Evolutionary conservation across 192 early-diverging fungal genomes (phyloP), one percentile per base, ranked within the genome.

Genomic region (Coemansia aciculifera): DNA sequence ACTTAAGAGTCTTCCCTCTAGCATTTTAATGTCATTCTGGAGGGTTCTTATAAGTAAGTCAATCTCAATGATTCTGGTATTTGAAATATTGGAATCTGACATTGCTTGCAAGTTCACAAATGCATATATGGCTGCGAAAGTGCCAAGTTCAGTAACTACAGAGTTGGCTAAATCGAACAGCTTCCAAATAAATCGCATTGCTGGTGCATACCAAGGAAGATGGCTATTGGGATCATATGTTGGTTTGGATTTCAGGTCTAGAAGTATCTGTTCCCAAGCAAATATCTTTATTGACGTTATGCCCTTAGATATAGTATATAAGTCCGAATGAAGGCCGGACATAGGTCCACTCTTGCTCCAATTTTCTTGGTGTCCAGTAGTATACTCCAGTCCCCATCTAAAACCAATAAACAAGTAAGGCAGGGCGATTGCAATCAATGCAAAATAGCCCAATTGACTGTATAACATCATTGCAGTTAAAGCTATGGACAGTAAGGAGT

Each of bases 281-380:
- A 72, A 75, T 29, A 81, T 29, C 64, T 75, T 81, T 15, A 81
- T 68, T 3, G 71, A 66, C 29, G 63, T 71, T 10, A 75, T 81
- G 13, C 40, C 62, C 3, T 59, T 5, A 1, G 29, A 36, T 10
- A 81, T 72, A 19, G 66, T 64, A 27, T 27, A 27, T 27, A 27
- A 27, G 27, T 27, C 27, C 27, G 27, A 2, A 27, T 27, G 2
- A 27, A 27, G 27, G 27, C 27, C 2, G 27, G 27, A 2, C 27
- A 27, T 27, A 27, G 1, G 27, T 27, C 27, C 27, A 27, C 2
- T 27, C 27, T 27, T 27, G 27, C 27, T 2, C 27, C 27, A 27
- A 27, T 27, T 27, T 27, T 27, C 27, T 27, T 27, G 27, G 27
- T 27, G 1, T 27, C 27, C 27, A 27, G 27, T 27, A 27, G 38